A percentile compares a stretch with the other conserved stretches of the same genome.
These are phyloP conservation scores for Trifolium subterraneum DNA, from an alignment of 306 rosid species.

Conservation along the genomic window DNA sequence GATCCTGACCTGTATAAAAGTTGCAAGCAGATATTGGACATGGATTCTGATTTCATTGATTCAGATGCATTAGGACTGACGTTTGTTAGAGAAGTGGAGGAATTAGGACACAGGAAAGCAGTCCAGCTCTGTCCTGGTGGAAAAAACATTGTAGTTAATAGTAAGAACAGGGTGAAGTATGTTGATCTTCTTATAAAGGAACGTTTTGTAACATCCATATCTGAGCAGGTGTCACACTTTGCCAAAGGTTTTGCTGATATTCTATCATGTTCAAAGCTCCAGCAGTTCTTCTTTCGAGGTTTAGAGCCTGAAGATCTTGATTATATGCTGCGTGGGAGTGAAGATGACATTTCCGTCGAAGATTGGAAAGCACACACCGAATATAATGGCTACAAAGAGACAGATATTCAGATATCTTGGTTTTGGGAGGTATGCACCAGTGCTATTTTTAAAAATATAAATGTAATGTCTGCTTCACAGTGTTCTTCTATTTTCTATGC, in stretches of 20 bases:
- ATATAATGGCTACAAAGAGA: conserved; percentile 82
- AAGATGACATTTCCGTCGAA: conserved; percentile 65
- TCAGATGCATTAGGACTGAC: conserved; percentile 91
- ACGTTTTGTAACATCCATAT: conserved; percentile 74
- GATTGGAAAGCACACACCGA: conserved; percentile 96
- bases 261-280: conserved; percentile 56
- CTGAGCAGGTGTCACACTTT: conserved; percentile 82
- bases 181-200: conserved; percentile 74
- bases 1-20: conserved; percentile 78
- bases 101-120: conserved; percentile 70
- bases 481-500: background rate
- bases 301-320: conserved; percentile 92
- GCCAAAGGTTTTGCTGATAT: conserved; percentile 80
- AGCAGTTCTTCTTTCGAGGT: conserved; percentile 62
- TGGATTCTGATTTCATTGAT: conserved; percentile 81
- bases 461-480: background rate
- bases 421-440: conserved; percentile 85
- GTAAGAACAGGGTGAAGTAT: conserved; percentile 73
- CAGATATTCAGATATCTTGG: conserved; percentile 87
- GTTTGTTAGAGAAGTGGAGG: conserved; percentile 89
- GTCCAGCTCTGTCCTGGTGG: conserved; percentile 82
- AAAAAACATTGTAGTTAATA: conserved; percentile 64
- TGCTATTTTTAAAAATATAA: conserved; percentile 31
- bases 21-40: conserved; percentile 82
- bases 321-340: conserved; percentile 89